Percentiles rank a stretch among this genome's conserved stretches.
These are phyloP conservation scores for Solanum arcanum DNA, from an alignment of 257 asterid genomes.

Conservation along the genomic window DNA sequence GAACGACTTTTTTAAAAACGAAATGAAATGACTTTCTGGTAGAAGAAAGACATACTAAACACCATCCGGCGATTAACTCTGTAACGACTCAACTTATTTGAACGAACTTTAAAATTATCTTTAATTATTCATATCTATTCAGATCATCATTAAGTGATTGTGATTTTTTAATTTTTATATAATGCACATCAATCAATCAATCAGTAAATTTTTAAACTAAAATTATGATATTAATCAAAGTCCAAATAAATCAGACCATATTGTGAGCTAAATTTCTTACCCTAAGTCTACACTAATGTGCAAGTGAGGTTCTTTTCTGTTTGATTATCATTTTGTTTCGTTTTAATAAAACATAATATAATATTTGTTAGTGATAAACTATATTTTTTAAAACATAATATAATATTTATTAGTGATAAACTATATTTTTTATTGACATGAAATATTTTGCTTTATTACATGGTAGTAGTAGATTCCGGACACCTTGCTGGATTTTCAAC, in stretches of 20 bases:
- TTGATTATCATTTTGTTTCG: background rate
- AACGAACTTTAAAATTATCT: background rate
- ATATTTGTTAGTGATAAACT: background rate
- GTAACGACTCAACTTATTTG: background rate
- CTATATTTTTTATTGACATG: background rate
- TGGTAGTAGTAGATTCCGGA: background rate
- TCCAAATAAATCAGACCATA: background rate
- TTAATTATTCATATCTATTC: background rate
- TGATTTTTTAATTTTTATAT: too few species aligned
- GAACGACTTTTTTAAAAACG: too few species aligned
- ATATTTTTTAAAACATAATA: background rate
- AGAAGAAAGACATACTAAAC: too few species aligned
- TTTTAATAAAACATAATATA: background rate
- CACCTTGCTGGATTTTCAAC: background rate
- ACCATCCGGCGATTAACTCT: too few species aligned
- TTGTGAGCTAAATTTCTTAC: background rate
- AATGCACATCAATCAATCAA: background rate
- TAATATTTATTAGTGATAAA: background rate
- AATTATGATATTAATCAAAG: too few species aligned
- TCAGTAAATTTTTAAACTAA: too few species aligned
- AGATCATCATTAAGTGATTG: background rate
- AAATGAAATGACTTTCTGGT: too few species aligned
- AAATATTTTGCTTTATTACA: background rate
- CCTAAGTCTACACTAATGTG: background rate
- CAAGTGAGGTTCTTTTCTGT: background rate